phyloP scores from a whole-genome alignment of 768 basidiomycete species.

The Suillus plorans region DNA sequence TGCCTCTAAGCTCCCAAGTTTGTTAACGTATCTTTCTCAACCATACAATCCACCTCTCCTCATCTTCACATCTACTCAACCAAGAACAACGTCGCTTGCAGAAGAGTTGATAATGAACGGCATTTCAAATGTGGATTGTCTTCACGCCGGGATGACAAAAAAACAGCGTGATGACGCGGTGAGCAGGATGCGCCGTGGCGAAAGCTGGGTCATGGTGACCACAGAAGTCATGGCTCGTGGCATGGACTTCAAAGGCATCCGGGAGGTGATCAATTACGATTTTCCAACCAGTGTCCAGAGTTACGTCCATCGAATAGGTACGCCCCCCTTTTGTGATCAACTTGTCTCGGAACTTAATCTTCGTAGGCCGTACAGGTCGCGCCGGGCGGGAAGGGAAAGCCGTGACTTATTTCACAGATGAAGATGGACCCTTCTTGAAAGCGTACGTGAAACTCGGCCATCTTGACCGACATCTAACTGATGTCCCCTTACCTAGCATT shows the following conservation, averaged over 20 bases:
- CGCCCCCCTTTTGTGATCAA: slow-evolving; percentile 12
- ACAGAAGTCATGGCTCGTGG: slow-evolving; percentile 98
- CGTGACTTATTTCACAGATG: slow-evolving; percentile 93
- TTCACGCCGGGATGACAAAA: slow-evolving; percentile 88
- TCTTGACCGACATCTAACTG: slow-evolving; percentile 9
- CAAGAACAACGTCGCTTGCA: slow-evolving; percentile 75
- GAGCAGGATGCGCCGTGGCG: slow-evolving; percentile 80
- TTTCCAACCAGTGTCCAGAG: slow-evolving; percentile 95
- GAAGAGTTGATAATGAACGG: slow-evolving; percentile 81
- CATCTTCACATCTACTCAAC: slow-evolving; percentile 89
- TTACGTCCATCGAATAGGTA: slow-evolving; percentile 94
- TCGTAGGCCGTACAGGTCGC: slow-evolving; percentile 85
- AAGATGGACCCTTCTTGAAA: slow-evolving; percentile 90
- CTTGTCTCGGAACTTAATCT: slow-evolving; percentile 7
- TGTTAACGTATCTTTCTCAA: slow-evolving; percentile 75
- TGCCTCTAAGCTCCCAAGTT: slow-evolving; percentile 88
- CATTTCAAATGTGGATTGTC: slow-evolving; percentile 78
- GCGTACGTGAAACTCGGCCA: slow-evolving; percentile 49
- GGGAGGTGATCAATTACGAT: slow-evolving; percentile 95
- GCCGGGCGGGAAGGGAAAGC: slow-evolving; percentile 92
- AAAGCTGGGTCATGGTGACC: slow-evolving; percentile 93
- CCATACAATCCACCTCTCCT: slow-evolving; percentile 90
- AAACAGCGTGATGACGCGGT: slow-evolving; percentile 88
- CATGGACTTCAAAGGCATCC: slow-evolving; percentile 95
- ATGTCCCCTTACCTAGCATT: slow-evolving; percentile 50